Conservation (phyloP, 2,329 filamentous ascomycete species). For the Phialophora macrospora region DNA sequence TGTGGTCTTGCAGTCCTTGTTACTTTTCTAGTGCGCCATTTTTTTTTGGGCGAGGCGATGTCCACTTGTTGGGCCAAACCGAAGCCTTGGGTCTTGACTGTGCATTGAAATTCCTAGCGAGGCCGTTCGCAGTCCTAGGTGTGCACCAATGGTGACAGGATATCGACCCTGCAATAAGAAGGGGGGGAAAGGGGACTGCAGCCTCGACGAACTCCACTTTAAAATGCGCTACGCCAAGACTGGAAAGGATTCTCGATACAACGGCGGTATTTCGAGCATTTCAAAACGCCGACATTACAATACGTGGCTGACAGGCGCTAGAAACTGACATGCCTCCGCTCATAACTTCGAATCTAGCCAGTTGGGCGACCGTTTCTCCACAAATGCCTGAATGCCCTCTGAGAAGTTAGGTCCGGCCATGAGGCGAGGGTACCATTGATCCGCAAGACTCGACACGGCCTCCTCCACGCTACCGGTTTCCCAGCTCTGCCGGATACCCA, state of each 20-base stretch:
- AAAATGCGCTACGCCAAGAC: neutral
- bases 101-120: neutral
- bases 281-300: neutral
- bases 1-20: neutral
- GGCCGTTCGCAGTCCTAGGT: neutral
- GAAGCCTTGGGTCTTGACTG: no score
- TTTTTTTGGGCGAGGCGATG: neutral
- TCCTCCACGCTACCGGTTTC: conserved; percentile 69
- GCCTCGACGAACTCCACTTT: neutral
- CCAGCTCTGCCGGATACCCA: conserved; percentile 73
- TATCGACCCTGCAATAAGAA: neutral
- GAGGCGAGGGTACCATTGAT: conserved; percentile 54
- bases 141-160: neutral
- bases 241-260: neutral
- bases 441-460: conserved; percentile 65
- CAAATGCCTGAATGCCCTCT: conserved; percentile 75
- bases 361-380: conserved; percentile 71
- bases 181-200: neutral
- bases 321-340: no score
- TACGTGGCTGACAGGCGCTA: neutral
- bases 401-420: conserved; percentile 65
- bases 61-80: neutral
- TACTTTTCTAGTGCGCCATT: neutral
- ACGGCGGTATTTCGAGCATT: neutral
- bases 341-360: conserved; percentile 61